A percentile compares a stretch with the other conserved stretches of the same genome.
Conservation (phyloP, 2,329 filamentous ascomycete genomes). For the Exophiala bonariae region DNA sequence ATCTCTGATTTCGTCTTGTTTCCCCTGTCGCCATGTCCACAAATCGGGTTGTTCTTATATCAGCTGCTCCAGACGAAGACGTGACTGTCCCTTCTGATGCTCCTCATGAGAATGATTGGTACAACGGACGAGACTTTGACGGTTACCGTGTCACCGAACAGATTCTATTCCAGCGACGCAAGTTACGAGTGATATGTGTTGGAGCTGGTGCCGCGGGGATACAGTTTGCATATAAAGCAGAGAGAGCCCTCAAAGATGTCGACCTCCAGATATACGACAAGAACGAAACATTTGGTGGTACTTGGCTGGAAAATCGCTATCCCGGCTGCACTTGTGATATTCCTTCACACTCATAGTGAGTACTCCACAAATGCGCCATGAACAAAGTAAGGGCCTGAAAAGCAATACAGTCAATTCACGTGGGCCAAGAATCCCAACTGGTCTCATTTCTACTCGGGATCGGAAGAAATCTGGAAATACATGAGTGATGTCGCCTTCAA, state of each 20-base stretch:
- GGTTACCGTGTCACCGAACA: conserved; percentile 21
- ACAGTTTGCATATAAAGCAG: conserved; percentile 27
- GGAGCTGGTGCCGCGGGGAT: conserved; percentile 35
- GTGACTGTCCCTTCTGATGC: conserved; percentile 18
- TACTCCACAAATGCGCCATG: conserved; percentile 26
- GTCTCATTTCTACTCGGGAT: conserved; percentile 27
- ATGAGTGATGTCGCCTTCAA: conserved; percentile 29
- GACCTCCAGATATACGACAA: conserved; percentile 31
- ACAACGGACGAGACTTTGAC: conserved; percentile 22
- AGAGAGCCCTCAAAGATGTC: conserved; percentile 20
- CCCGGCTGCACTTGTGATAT: conserved; percentile 32
- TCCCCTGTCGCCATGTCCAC: conserved; percentile 8
- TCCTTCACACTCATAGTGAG: conserved; percentile 53
- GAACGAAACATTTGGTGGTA: conserved; percentile 33
- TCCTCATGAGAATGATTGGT: conserved; percentile 22
- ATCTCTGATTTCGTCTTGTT: no score
- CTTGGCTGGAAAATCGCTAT: conserved; percentile 35
- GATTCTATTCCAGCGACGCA: conserved; percentile 14
- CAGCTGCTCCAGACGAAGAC: conserved; percentile 18
- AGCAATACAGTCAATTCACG: conserved; percentile 41
- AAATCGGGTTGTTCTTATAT: conserved; percentile 16
- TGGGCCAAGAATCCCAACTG: conserved; percentile 45
- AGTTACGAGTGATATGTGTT: conserved; percentile 23
- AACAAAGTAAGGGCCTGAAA: conserved; percentile 17
- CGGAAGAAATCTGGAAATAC: conserved; percentile 32